Conservation (phyloP, 495 filamentous ascomycete genomes). For the Trichoderma virens region DNA sequence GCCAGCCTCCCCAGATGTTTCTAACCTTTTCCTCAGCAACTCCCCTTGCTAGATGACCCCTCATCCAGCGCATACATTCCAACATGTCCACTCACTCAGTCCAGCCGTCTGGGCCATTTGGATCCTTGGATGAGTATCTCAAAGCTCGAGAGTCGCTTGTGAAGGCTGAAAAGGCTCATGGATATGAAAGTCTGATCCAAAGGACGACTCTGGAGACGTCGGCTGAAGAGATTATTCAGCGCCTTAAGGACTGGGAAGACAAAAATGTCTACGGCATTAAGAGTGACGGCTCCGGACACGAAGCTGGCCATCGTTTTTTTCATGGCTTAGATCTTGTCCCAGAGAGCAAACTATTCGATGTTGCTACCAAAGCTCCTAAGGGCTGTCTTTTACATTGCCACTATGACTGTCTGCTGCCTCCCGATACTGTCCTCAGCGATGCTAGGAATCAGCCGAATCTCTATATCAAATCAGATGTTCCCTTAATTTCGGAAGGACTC, state of each 20-base stretch:
- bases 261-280: constrained; percentile 7
- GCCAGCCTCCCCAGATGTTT: neutral
- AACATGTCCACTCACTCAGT: neutral
- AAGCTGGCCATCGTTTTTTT: constrained; percentile 10
- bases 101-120: neutral
- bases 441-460: constrained; percentile 3
- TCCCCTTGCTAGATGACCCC: neutral
- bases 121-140: neutral
- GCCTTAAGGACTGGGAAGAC: constrained; percentile 10
- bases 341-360: neutral
- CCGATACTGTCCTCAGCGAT: neutral
- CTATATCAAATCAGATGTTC: constrained; percentile 9
- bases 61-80: neutral
- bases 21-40: neutral
- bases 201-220: neutral
- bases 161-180: neutral
- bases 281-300: constrained; percentile 8
- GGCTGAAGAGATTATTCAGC: constrained; percentile 3
- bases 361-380: constrained; percentile 10
- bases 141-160: constrained; percentile 6
- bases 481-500: neutral
- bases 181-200: constrained; percentile 3
- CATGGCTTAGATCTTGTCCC: neutral
- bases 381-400: constrained; percentile 11
- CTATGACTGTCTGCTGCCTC: constrained; percentile 6